Evolutionary conservation across 352 stramenopile species (phyloP), one percentile per base, ranked within the genome.

Genomic region (Pythium guiyangense): DNA sequence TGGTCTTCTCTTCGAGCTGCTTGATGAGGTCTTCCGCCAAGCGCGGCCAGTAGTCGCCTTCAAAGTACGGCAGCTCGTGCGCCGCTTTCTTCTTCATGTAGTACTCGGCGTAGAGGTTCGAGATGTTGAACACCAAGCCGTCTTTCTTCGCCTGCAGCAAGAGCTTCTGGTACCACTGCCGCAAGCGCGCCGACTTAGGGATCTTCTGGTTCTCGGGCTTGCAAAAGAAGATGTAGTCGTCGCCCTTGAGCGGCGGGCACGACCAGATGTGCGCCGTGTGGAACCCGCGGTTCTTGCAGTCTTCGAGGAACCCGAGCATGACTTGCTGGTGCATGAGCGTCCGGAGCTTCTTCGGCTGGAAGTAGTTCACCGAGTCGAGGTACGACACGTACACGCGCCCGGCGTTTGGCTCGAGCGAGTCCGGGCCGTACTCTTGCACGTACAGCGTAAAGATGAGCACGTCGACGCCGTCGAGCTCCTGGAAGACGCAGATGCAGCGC

Each of bases 21-120:
- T 99, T 99, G 59, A 99, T 98, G 51, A 99, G 88, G 75, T 99
- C 98, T 60, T 99, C 97, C 2, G 96, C 95, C 35, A 99, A 92
- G 25, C 94, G 91, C 9, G 96, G 96, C 91, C 98, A 99, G 63
- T 99, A 99, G 63, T 99, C 97, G 20, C 97, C 97, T 71, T 99
- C 97, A 71, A 99, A 98, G 71, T 99, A 99, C 6, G 97, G 97
- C 44, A 99, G 59, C 42, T 96, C 84, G 34, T 92, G 78, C 1
- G 85, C 85, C 18, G 78, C 72, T 60, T 93, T 95, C 67, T 92
- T 92, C 63, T 92, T 92, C 63, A 92, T 66, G 49, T 93, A 95
- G 45, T 95, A 93, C 57, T 93, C 85, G 26, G 85, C 83, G 59
- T 93, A 94, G 43, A 94, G 54, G 47, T 94, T 93, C 22, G 80